These are phyloP conservation scores for Geosmithia morbida DNA, from an alignment of 2,329 filamentous ascomycete species.

Conservation along the genomic window DNA sequence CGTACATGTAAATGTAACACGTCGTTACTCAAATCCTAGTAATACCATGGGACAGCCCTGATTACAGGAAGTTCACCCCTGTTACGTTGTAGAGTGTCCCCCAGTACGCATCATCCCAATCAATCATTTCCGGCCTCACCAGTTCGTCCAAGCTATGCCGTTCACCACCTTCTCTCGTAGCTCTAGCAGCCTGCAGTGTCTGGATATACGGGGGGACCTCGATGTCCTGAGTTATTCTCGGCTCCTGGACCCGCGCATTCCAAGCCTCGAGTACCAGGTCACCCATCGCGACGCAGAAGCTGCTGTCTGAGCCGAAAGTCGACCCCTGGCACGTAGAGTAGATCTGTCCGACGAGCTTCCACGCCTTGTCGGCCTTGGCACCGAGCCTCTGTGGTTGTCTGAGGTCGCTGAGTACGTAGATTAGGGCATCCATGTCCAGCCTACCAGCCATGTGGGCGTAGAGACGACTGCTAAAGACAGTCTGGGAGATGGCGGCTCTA, in stretches of 20 bases:
- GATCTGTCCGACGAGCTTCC: conserved; percentile 11
- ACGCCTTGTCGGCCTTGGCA: conserved; percentile 8
- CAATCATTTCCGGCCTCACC: not conserved
- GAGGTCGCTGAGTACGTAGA: conserved; percentile 16
- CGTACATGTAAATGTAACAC: no score
- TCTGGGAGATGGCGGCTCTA: conserved; percentile 6
- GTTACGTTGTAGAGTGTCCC: not conserved
- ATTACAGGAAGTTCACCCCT: not conserved
- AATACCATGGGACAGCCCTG: not conserved
- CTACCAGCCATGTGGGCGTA: conserved; percentile 12
- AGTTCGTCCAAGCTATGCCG: not conserved
- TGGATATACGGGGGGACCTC: not conserved
- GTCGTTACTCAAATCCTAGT: no score
- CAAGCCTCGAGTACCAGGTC: conserved; percentile 9
- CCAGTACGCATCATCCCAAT: not conserved
- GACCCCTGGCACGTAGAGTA: conserved; percentile 10
- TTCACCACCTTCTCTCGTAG: not conserved
- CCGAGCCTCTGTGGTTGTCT: conserved; percentile 6
- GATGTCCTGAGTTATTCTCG: not conserved
- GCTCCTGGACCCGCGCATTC: conserved; percentile 3
- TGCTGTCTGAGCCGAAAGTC: conserved; percentile 1
- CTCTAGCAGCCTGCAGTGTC: not conserved
- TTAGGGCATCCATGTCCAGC: conserved; percentile 13
- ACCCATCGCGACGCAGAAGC: conserved; percentile 4
- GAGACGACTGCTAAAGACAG: conserved; percentile 13